Evolutionary conservation across 306 rosid genomes (phyloP), one percentile per base, ranked within the genome.

Genomic region (Sesbania bispinosa): DNA sequence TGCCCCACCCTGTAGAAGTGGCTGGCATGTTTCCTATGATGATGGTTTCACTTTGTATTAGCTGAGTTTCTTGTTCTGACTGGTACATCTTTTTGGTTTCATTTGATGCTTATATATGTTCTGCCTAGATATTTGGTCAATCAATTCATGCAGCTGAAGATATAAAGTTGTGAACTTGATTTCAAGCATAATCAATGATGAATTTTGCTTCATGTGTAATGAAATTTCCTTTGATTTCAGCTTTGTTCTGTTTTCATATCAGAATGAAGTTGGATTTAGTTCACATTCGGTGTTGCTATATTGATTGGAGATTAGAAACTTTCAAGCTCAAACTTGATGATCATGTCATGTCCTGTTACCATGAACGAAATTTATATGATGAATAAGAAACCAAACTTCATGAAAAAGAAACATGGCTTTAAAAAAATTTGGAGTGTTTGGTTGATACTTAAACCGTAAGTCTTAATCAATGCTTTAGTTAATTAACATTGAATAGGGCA

Each of bases 21-120:
- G 89, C 7, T 77, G 41, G 15, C 96, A 92, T 73, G 96, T 89
- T 79, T 92, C 84, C 19, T 89, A 87, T 59, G 96, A 92, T 16
- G 96, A 92, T 77, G 96, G 92, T 20, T 82, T 80, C 69, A 92
- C 90, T 23, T 18, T 92, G 60, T 80, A 80, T 71, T 88, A 85
- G 64, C 53, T 50, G 16, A 5, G 19, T 0, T 46, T 67, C n/a
- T 41, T 35, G 16, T 67, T 39, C 11, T 61, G 6, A 15, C 10
- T 9, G 14, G 10, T 51, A 7, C 24, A 50, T 36, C 0, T 48
- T 11, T 48, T 47, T 50, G 26, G 30, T 36, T 73, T 27, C 9
- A 24, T 26, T 39, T 51, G 5, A 27, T 63, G 10, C 42, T 51
- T 39, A 0, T 35, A 8, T 3, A 14, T 23, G 24, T 32, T 72